phyloP scores from a whole-genome alignment of 2,329 filamentous ascomycete species.

The Chaetomium sp. region DNA sequence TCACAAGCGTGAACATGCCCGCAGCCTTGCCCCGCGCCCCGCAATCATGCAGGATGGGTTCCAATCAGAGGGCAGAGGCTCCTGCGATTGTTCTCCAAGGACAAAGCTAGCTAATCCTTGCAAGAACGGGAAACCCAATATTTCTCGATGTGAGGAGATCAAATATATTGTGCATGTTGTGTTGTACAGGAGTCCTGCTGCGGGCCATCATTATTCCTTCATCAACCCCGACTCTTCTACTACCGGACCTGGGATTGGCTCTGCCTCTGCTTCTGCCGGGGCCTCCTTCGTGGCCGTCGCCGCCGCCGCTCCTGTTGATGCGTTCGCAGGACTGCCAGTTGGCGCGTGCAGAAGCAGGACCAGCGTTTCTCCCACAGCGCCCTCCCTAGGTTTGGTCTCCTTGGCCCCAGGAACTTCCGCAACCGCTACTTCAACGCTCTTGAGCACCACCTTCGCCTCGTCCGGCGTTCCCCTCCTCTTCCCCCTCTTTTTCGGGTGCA shows the following conservation, averaged over 20 bases:
- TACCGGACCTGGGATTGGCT: not conserved
- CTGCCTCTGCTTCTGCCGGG: not conserved
- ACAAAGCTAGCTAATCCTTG: slow-evolving; percentile 18
- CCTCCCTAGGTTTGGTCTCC: slow-evolving; percentile 48
- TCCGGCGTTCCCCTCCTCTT: slow-evolving; percentile 54
- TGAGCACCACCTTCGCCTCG: slow-evolving; percentile 62
- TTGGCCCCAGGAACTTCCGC: slow-evolving; percentile 42
- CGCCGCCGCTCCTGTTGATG: not conserved
- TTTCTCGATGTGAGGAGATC: not conserved
- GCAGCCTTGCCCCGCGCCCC: slow-evolving; percentile 31
- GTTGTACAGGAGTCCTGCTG: not conserved
- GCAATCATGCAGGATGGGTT: slow-evolving; percentile 15
- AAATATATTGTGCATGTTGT: not conserved
- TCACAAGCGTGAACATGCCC: slow-evolving; percentile 25
- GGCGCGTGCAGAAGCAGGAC: slow-evolving; percentile 47
- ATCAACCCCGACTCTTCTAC: not conserved
- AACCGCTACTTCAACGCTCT: slow-evolving; percentile 41
- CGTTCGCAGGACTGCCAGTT: not conserved
- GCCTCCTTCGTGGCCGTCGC: not conserved
- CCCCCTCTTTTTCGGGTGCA: slow-evolving; percentile 54
- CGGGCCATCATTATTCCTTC: not conserved
- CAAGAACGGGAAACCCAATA: not conserved
- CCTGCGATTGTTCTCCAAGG: slow-evolving; percentile 24
- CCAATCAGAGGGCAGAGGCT: slow-evolving; percentile 26
- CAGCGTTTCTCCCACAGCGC: slow-evolving; percentile 44